A percentile compares a stretch with the other conserved stretches of the same genome.
Evolutionary conservation across 2,329 filamentous ascomycete genomes (phyloP).

Genomic region (Fusarium mangiferae): DNA sequence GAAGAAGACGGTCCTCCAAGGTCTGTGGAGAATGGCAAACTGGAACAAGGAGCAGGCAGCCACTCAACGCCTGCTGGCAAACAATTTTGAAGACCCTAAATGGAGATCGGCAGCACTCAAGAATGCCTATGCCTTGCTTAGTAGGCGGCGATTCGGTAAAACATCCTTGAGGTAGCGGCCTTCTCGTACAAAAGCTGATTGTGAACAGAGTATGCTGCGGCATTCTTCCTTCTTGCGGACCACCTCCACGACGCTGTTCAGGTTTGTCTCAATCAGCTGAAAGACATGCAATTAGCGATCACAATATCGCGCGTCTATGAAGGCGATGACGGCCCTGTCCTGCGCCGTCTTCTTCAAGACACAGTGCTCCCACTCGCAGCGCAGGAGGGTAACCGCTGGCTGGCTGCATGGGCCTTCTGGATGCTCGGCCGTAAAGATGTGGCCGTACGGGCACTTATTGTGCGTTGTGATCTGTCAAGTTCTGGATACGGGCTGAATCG

Average conservation of each 20-base stretch:
- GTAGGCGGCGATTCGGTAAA: constrained; percentile 85
- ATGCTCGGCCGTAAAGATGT: constrained; percentile 84
- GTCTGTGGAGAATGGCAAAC: constrained; percentile 92
- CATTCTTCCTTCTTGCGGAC: constrained; percentile 93
- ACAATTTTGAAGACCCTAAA: constrained; percentile 87
- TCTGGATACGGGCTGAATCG: neutral
- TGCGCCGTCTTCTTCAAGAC: constrained; percentile 80
- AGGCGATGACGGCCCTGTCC: constrained; percentile 80
- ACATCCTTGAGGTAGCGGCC: neutral
- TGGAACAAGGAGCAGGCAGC: constrained; percentile 88
- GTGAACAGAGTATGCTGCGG: constrained; percentile 85
- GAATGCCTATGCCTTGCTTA: constrained; percentile 95
- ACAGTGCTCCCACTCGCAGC: constrained; percentile 82
- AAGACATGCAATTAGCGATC: constrained; percentile 90
- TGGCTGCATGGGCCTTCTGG: constrained; percentile 96
- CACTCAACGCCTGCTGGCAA: constrained; percentile 83
- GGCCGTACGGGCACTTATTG: constrained; percentile 84
- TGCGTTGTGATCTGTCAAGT: constrained; percentile 56
- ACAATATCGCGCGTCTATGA: constrained; percentile 89
- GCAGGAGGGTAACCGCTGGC: constrained; percentile 87
- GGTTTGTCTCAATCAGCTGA: constrained; percentile 86
- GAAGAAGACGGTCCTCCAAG: constrained; percentile 91
- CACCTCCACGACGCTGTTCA: constrained; percentile 86
- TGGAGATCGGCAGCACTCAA: constrained; percentile 93
- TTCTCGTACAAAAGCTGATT: constrained; percentile 41